Evolutionary conservation across 306 rosid genomes (phyloP).

Genomic region (Elaeagnus macrophylla): DNA sequence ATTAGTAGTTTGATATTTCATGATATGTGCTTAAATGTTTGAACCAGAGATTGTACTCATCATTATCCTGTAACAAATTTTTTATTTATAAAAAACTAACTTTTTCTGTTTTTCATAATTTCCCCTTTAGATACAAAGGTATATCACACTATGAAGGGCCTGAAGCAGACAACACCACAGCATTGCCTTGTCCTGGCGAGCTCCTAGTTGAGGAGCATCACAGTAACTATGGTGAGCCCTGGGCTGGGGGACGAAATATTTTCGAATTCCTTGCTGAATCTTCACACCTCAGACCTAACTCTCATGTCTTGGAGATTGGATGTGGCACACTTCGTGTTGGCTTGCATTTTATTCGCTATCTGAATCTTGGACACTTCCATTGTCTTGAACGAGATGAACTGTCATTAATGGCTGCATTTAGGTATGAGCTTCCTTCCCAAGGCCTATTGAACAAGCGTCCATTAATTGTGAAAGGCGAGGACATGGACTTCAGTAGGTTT

Average conservation of each 20-base stretch:
- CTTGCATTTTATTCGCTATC: constrained; percentile 71
- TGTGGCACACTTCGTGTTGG: constrained; percentile 96
- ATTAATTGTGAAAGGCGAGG: constrained; percentile 63
- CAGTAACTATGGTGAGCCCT: constrained; percentile 92
- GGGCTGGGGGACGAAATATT: constrained; percentile 94
- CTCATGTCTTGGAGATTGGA: constrained; percentile 73
- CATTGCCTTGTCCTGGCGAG: constrained; percentile 80
- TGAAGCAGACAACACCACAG: constrained; percentile 51
- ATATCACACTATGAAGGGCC: constrained; percentile 77
- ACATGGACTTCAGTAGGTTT: constrained; percentile 68
- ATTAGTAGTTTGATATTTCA: too few species aligned
- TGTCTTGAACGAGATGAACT: constrained; percentile 93
- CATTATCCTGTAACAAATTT: background rate
- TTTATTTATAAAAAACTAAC: background rate
- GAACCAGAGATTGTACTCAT: background rate
- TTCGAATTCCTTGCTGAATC: constrained; percentile 74
- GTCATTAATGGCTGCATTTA: constrained; percentile 74
- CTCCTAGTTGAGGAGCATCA: constrained; percentile 90
- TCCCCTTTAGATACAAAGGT: constrained; percentile 53
- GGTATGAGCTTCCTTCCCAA: constrained; percentile 90
- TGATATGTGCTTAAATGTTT: too few species aligned
- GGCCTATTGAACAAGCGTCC: constrained; percentile 83
- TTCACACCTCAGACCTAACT: constrained; percentile 45
- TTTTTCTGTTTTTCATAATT: background rate
- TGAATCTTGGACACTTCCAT: constrained; percentile 55